Evolutionary conservation across 2,329 filamentous ascomycete genomes (phyloP), one percentile per base, ranked within the genome.

Genomic region (Aspergillus fijiensis): DNA sequence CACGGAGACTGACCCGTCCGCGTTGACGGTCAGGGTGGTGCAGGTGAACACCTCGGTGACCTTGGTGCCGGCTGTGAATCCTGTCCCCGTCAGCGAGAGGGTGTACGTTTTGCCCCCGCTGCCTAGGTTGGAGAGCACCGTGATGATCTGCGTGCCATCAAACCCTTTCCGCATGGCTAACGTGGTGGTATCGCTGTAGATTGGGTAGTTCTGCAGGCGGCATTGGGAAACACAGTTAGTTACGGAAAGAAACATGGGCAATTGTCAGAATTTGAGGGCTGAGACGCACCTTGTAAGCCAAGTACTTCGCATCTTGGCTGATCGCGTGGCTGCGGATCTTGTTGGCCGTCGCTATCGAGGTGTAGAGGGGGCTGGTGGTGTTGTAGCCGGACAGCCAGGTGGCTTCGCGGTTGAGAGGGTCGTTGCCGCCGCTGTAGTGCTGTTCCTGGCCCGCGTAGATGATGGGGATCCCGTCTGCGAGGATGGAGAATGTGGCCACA

Each of bases 371-470:
- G 7, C 78, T 65, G 4, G 73, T 64, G 1, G 76, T 82, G 61
- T 77, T 67, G 71, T 82, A 87, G 6, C 73, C 74, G 11, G 81
- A 83, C 11, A 80, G 72, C 86, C 85, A 88, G 48, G 84, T 76
- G 7, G 85, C 83, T 68, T 87, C 84, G n/a, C 85, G 82, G 49
- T 79, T 80, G 0, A 77, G 77, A 4, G 84, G 84, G 57, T 74
- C 74, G 42, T 71, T 77, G n/a, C 79, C 82, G 23, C 82, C 82
- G 2, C 75, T 71, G 67, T 82, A 88, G 59, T 83, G 84, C 69
- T 89, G 87, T 71, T 89, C 87, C 60, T 87, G 85, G n/a, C 87
- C 87, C 58, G 88, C 82, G 72, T 89, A 90, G 55, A 89, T 68
- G 53, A 89, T 86, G 2, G 86, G 87, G 55, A 89, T 85, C 3